A percentile compares a stretch with the other conserved stretches of the same genome.
These are phyloP conservation scores for Saccharomycopsis amapae DNA, from an alignment of 805 yeast genomes.

Conservation along the genomic window DNA sequence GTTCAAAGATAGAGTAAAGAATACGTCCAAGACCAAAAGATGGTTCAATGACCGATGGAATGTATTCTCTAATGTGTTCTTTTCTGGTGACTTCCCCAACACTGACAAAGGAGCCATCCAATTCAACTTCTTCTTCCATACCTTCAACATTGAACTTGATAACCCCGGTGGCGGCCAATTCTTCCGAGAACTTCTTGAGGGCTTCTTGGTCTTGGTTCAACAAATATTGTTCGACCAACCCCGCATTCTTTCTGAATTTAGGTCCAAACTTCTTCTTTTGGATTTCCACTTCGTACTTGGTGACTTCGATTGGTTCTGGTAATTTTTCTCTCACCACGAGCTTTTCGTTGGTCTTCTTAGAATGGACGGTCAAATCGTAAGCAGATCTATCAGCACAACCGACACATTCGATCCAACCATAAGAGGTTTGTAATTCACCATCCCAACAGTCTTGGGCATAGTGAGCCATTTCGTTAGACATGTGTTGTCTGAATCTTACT, in stretches of 20 bases:
- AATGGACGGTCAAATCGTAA: constrained; percentile 90
- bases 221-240: constrained; percentile 80
- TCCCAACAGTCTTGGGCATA: constrained; percentile 99
- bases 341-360: constrained; percentile 92
- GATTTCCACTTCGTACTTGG: constrained; percentile 75
- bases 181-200: constrained; percentile 66
- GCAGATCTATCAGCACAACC: constrained; percentile 99
- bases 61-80: constrained; percentile 90
- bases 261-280: constrained; percentile 98
- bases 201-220: constrained; percentile 73
- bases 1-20: constrained; percentile 88
- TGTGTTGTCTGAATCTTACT: constrained; percentile 96
- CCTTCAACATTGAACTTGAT: constrained; percentile 65
- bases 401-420: constrained; percentile 99
- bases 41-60: constrained; percentile 97
- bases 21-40: constrained; percentile 99
- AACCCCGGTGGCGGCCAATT: constrained; percentile 54
- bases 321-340: constrained; percentile 88
- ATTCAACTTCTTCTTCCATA: constrained; percentile 51
- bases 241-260: constrained; percentile 93
- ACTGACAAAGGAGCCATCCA: constrained; percentile 63
- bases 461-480: constrained; percentile 99
- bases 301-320: constrained; percentile 76
- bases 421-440: constrained; percentile 90
- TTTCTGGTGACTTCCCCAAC: constrained; percentile 74